Base-by-base conservation (phyloP, 1,284 basidiomycete genomes). In the Cutaneotrichosporon cavernicola region DNA sequence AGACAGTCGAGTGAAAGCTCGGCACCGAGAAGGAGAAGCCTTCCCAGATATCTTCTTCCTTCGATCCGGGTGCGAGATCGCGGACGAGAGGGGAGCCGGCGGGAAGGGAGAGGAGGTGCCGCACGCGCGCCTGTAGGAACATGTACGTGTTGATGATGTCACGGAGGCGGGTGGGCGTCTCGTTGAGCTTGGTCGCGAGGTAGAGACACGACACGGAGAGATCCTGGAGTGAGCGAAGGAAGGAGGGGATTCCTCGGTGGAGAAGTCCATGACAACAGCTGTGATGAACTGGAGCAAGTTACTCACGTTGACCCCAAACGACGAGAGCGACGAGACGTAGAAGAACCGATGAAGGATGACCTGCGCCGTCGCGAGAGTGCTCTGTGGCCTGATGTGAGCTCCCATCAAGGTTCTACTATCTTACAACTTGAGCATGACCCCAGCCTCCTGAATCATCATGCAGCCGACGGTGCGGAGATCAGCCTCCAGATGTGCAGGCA, bases 321-420 rank as follows among this genome's bases (percentile, higher is more conserved):
- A 90, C 73, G 90, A 89, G 87, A 99, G 88, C 4, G 94, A 97
- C 5, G 90, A 89, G 18, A 97, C 92, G 81, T 88, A 98, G 90
- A 90, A 99, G 84, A 99, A 99, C 34, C 96, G 85, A 70, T 99
- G 96, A 76, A 96, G 96, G 5, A 99, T 82, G 47, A 98, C 92
- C 76, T 98, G 95, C 0, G 97, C 97, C 0, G 93, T 92, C 5
- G 96, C 93, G 72, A 97, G 91, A 8, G 94, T 94, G 50, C 94
- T 92, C 78, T 99, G 97, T 66, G 97, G 97, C 76, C 94, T 97
- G 56, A 6, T 6, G 58, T 58, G 26, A 62, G 52, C 31, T 43
- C 14, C 16, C 13, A 18, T 40, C n/a, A 14, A 13, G 16, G 38
- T 40, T 53, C 1, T 4, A 1, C 14, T 40, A 22, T n/a, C 61